A percentile compares a stretch with the other conserved stretches of the same genome.
These are phyloP conservation scores for Vickermania spadyakhi DNA, from an alignment of 208 protist genomes.

Conservation along the genomic window DNA sequence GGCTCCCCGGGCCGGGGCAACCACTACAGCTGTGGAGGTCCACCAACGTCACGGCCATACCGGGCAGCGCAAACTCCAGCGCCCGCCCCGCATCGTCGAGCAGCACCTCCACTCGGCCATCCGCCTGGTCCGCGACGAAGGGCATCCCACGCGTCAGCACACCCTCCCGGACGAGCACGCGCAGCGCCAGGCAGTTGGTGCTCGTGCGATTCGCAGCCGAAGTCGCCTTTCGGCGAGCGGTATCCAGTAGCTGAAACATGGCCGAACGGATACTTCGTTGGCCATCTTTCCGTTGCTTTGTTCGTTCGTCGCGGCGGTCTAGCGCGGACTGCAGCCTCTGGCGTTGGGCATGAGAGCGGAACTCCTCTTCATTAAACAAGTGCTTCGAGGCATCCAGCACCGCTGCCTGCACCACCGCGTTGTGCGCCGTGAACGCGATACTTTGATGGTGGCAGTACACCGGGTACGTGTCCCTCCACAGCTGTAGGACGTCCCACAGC, in stretches of 20 bases:
- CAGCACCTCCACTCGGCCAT: constrained; percentile 63
- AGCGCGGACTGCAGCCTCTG: constrained; percentile 38
- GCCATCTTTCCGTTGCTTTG: not conserved
- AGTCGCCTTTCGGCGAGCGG: constrained; percentile 5
- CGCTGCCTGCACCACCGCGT: constrained; percentile 63
- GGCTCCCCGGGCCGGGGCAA: constrained; percentile 64
- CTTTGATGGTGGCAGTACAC: constrained; percentile 48
- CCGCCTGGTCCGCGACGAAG: constrained; percentile 82
- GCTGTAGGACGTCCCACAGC: constrained; percentile 56
- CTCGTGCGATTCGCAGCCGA: constrained; percentile 55
- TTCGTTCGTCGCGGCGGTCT: constrained; percentile 26
- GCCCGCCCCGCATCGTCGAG: constrained; percentile 72
- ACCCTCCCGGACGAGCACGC: constrained; percentile 68
- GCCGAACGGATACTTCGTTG: not conserved
- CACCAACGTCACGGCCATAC: constrained; percentile 80
- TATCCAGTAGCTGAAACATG: constrained; percentile 28
- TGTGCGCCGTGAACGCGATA: constrained; percentile 29
- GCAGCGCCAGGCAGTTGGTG: constrained; percentile 57
- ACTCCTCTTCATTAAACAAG: constrained; percentile 83
- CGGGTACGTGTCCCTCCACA: constrained; percentile 20
- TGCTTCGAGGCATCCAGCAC: constrained; percentile 86
- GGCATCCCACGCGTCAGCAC: constrained; percentile 63
- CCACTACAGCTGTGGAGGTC: constrained; percentile 69
- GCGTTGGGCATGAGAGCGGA: constrained; percentile 37
- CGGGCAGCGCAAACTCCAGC: constrained; percentile 50